Evolutionary conservation across 2,329 filamentous ascomycete genomes (phyloP).

Genomic region (Madurella mycetomatis): DNA sequence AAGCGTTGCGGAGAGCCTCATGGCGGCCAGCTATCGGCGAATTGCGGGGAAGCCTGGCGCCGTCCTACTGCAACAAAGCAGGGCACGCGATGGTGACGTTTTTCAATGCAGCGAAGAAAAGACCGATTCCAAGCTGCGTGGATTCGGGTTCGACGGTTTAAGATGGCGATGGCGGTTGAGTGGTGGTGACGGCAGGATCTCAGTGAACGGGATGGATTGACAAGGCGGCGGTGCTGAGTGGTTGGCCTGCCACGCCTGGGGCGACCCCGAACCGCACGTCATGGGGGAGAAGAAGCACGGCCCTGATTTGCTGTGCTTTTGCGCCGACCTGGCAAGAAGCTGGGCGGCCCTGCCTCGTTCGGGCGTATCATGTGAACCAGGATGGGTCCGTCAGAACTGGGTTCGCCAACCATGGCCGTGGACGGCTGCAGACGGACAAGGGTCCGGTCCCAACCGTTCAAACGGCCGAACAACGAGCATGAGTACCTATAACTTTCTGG

Average conservation of each 20-base stretch:
- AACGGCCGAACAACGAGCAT: no score
- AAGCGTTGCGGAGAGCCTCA: conserved; percentile 41
- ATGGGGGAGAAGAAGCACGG: conserved; percentile 14
- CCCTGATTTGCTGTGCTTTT: conserved; percentile 11
- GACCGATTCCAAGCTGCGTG: neutral
- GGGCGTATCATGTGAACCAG: conserved; percentile 6
- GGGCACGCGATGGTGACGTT: neutral
- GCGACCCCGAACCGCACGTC: conserved; percentile 20
- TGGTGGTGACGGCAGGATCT: conserved; percentile 4
- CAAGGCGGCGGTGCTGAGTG: conserved; percentile 14
- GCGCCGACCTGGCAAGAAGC: neutral
- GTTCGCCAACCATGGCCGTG: no score
- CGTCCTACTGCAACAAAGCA: neutral
- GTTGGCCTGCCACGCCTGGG: conserved; percentile 16
- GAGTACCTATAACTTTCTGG: no score
- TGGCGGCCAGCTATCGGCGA: conserved; percentile 24
- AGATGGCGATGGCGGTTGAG: neutral
- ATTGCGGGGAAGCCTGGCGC: conserved; percentile 5
- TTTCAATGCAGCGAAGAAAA: neutral
- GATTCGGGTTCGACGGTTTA: neutral
- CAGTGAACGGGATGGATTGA: neutral
- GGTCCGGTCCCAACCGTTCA: no score
- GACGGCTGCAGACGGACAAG: no score
- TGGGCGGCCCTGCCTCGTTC: conserved; percentile 1
- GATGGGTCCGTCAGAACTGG: no score